Evolutionary conservation across 2,329 filamentous ascomycete genomes (phyloP).

Genomic region (Phyllosticta paracitricarpa): DNA sequence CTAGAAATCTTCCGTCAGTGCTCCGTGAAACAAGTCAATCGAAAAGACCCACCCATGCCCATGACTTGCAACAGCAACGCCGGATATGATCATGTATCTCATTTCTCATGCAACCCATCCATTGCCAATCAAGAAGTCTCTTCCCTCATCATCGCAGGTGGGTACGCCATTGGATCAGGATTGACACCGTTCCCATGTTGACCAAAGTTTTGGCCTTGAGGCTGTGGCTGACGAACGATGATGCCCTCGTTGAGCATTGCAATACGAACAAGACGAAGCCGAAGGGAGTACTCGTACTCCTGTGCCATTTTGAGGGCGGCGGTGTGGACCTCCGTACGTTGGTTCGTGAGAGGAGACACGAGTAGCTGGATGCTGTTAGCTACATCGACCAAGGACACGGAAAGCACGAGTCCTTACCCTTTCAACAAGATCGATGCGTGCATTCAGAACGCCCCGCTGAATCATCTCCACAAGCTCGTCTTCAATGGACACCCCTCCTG

Average conservation of each 20-base stretch:
- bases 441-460: slow-evolving; percentile 57
- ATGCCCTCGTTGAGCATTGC: slow-evolving; percentile 66
- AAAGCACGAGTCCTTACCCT: slow-evolving; percentile 37
- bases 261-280: slow-evolving; percentile 67
- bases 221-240: slow-evolving; percentile 41
- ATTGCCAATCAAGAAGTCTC: background rate
- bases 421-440: slow-evolving; percentile 76
- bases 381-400: background rate
- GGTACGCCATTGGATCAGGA: background rate
- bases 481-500: slow-evolving; percentile 47
- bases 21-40: background rate
- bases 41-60: background rate
- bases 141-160: background rate
- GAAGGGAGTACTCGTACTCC: slow-evolving; percentile 63
- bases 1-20: background rate
- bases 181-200: background rate
- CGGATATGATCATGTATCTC: background rate
- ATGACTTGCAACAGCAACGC: background rate
- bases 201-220: background rate
- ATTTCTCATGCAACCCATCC: background rate
- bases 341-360: slow-evolving; percentile 57
- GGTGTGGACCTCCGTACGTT: slow-evolving; percentile 59
- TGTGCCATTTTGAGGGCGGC: slow-evolving; percentile 58
- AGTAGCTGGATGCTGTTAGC: slow-evolving; percentile 45
- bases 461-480: slow-evolving; percentile 74